Percentiles rank a stretch among this genome's conserved stretches.
Evolutionary conservation across 768 basidiomycete genomes (phyloP).

Genomic region (Candolleomyces efflorescens): DNA sequence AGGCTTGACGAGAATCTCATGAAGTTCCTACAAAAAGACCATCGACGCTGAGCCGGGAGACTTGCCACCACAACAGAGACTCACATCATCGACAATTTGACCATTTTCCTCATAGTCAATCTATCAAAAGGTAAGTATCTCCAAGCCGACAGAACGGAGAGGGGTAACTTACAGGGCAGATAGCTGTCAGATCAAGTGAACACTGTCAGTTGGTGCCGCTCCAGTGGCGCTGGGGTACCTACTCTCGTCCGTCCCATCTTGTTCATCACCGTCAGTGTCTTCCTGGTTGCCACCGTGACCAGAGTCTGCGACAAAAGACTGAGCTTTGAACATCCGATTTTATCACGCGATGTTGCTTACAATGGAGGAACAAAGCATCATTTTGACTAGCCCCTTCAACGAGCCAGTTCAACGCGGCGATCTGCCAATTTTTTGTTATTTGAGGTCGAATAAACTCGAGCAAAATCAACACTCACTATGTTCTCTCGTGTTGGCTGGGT

Average conservation of each 20-base stretch:
- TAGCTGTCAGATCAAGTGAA: constrained; percentile 41
- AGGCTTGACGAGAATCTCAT: constrained; percentile 72
- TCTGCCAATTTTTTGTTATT: constrained; percentile 25
- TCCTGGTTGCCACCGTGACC: constrained; percentile 92
- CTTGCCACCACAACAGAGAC: constrained; percentile 18
- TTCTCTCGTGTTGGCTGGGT: constrained; percentile 74
- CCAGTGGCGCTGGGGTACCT: not conserved
- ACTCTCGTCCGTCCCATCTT: constrained; percentile 82
- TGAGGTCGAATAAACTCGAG: not conserved
- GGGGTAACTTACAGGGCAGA: constrained; percentile 64
- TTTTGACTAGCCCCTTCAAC: constrained; percentile 72
- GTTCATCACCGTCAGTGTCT: constrained; percentile 80
- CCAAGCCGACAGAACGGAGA: not conserved
- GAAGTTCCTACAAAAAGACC: constrained; percentile 49
- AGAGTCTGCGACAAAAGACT: constrained; percentile 50
- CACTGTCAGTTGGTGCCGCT: not conserved
- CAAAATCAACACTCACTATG: constrained; percentile 47
- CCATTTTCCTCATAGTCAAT: constrained; percentile 53
- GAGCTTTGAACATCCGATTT: not conserved
- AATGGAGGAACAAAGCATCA: constrained; percentile 89
- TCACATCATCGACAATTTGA: constrained; percentile 87
- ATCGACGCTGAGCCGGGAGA: not conserved
- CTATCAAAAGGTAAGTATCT: constrained; percentile 17
- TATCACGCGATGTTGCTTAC: constrained; percentile 31
- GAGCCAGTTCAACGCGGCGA: constrained; percentile 90